These are phyloP conservation scores for Leccinum subrobustum DNA, from an alignment of 1,284 basidiomycete species.

Conservation along the genomic window DNA sequence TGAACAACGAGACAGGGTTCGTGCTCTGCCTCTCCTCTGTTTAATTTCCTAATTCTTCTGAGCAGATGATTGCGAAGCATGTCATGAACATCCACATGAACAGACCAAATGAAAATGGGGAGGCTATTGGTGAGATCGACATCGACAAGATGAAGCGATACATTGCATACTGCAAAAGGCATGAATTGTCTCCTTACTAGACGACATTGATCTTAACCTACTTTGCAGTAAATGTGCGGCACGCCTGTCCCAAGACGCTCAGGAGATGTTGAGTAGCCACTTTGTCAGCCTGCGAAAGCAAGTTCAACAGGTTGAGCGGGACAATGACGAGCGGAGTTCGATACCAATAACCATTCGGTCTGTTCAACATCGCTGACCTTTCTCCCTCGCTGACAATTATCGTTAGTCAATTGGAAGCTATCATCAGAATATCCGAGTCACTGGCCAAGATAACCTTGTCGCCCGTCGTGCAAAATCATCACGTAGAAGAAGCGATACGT, in stretches of 20 bases:
- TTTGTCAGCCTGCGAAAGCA: slow-evolving; percentile 95
- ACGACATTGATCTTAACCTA: slow-evolving; percentile 1
- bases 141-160: slow-evolving; percentile 99
- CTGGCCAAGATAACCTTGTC: slow-evolving; percentile 93
- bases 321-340: slow-evolving; percentile 96
- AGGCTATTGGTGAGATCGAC: slow-evolving; percentile 89
- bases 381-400: slow-evolving; percentile 8
- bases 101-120: slow-evolving; percentile 66
- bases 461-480: slow-evolving; percentile 85
- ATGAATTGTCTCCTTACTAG: slow-evolving; percentile 25
- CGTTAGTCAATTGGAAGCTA: slow-evolving; percentile 93
- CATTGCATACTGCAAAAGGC: slow-evolving; percentile 95
- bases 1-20: slow-evolving; percentile 85
- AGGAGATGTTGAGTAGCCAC: slow-evolving; percentile 96
- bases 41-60: slow-evolving; percentile 1
- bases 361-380: slow-evolving; percentile 24
- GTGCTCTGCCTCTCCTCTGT: slow-evolving; percentile 18
- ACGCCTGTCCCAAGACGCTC: slow-evolving; percentile 87
- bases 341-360: slow-evolving; percentile 98
- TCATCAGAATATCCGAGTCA: slow-evolving; percentile 97
- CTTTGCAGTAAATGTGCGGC: slow-evolving; percentile 87
- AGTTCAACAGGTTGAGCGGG: slow-evolving; percentile 93
- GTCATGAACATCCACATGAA: slow-evolving; percentile 99
- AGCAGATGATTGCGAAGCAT: slow-evolving; percentile 91
- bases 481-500: slow-evolving; percentile 97